These are phyloP conservation scores for Ploettnerulaceae sp. DNA, from an alignment of 2,329 filamentous ascomycete genomes.

Conservation along the genomic window DNA sequence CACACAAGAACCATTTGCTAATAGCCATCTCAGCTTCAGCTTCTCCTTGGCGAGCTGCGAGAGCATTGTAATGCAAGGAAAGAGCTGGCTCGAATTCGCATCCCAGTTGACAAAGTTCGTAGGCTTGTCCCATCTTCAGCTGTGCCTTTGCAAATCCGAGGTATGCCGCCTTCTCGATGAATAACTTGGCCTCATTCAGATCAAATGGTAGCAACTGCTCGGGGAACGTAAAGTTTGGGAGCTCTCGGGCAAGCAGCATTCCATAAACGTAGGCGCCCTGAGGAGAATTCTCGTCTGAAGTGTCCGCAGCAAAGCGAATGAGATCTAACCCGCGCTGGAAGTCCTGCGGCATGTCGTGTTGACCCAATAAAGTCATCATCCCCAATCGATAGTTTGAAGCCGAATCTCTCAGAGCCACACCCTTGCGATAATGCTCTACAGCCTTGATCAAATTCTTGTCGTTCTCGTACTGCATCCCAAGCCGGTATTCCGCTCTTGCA, in stretches of 20 bases:
- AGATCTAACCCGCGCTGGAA: constrained; percentile 72
- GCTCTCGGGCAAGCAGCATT: constrained; percentile 85
- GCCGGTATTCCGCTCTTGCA: constrained; percentile 86
- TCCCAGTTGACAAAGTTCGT: constrained; percentile 87
- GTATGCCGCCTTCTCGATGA: constrained; percentile 95
- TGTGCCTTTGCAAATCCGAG: constrained; percentile 95
- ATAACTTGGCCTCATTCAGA: constrained; percentile 68
- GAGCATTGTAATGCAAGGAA: constrained; percentile 91
- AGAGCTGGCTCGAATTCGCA: constrained; percentile 93
- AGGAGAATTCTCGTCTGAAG: constrained; percentile 91
- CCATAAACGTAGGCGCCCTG: constrained; percentile 94
- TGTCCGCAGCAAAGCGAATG: constrained; percentile 77
- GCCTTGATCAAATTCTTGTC: constrained; percentile 90
- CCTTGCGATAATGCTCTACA: constrained; percentile 81
- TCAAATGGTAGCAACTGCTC: constrained; percentile 66
- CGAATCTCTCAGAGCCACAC: constrained; percentile 76
- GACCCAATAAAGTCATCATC: constrained; percentile 95
- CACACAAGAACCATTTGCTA: constrained; percentile 97
- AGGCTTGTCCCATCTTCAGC: constrained; percentile 93
- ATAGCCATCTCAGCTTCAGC: constrained; percentile 92
- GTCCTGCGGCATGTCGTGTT: constrained; percentile 85
- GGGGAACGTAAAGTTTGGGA: constrained; percentile 85
- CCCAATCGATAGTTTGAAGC: constrained; percentile 82
- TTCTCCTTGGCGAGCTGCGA: constrained; percentile 88
- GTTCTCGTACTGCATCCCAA: constrained; percentile 97